These are phyloP conservation scores for Lanmaoa rubissima DNA, from an alignment of 768 basidiomycete species.

Conservation along the genomic window DNA sequence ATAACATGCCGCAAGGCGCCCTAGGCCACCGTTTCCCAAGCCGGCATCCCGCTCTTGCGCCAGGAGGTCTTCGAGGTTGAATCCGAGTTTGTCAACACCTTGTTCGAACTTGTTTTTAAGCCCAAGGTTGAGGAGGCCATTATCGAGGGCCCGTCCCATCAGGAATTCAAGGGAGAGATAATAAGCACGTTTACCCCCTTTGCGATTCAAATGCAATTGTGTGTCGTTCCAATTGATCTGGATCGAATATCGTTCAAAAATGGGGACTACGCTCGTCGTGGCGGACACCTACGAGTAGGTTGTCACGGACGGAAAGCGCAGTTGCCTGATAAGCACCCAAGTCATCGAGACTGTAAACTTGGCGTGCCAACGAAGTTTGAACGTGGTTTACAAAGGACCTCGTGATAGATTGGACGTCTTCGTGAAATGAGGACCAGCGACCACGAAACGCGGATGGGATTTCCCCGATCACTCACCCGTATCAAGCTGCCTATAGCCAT, in stretches of 20 bases:
- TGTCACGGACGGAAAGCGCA: constrained; percentile 84
- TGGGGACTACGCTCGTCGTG: background rate
- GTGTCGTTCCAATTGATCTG: constrained; percentile 87
- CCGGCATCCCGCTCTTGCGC: constrained; percentile 92
- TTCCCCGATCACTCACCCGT: constrained; percentile 39
- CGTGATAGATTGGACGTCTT: constrained; percentile 63
- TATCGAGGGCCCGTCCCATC: constrained; percentile 78
- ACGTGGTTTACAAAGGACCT: constrained; percentile 80
- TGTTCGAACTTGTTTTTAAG: constrained; percentile 73
- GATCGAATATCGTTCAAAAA: background rate
- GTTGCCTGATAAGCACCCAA: constrained; percentile 91
- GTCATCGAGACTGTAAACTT: constrained; percentile 85
- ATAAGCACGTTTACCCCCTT: constrained; percentile 86
- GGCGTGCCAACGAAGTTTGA: constrained; percentile 86
- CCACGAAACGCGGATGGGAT: constrained; percentile 1
- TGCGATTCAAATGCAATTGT: constrained; percentile 72
- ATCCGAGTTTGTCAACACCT: constrained; percentile 77
- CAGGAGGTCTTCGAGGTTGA: constrained; percentile 83
- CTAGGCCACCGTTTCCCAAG: constrained; percentile 93
- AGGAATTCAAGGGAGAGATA: constrained; percentile 95
- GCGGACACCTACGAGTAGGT: constrained; percentile 61
- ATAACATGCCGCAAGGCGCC: constrained; percentile 96
- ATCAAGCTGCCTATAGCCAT: constrained; percentile 54
- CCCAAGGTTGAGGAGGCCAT: constrained; percentile 84
- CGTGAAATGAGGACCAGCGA: constrained; percentile 1